Evolutionary conservation across 176 grass and related monocot species (phyloP).

Genomic region (Triticum turgidum): DNA sequence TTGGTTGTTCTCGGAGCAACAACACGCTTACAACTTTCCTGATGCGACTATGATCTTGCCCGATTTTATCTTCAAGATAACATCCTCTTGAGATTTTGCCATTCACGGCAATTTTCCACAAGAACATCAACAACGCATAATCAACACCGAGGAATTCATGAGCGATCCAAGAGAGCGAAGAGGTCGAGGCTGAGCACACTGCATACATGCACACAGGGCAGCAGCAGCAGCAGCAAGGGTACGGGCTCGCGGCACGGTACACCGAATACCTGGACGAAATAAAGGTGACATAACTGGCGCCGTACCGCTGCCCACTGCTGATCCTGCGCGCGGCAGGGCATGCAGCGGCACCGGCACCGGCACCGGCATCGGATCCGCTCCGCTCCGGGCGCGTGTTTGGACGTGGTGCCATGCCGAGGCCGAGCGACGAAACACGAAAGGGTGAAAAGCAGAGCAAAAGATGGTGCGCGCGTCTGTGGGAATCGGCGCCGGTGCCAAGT

Average conservation of each 20-base stretch:
- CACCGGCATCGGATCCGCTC: not conserved
- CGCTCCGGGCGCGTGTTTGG: not conserved
- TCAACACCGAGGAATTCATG: no score
- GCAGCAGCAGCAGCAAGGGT: not conserved
- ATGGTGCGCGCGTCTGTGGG: not conserved
- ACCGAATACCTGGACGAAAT: conserved; percentile 13
- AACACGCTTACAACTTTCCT: no score
- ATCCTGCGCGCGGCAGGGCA: not conserved
- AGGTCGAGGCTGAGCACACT: not conserved
- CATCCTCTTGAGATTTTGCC: no score
- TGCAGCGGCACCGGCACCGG: not conserved
- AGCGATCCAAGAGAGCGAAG: not conserved
- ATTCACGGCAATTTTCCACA: no score
- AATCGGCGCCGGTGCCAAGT: conserved; percentile 12
- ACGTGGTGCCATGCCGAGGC: not conserved
- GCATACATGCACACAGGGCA: not conserved
- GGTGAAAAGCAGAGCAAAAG: not conserved
- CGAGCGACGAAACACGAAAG: not conserved
- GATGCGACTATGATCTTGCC: no score
- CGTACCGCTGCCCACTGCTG: not conserved
- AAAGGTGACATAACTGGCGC: not conserved
- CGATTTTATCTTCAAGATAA: no score
- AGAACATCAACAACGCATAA: no score
- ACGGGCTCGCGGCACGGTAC: not conserved
- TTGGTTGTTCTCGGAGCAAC: no score